Evolutionary conservation across 306 rosid species (phyloP).

Genomic region (Corylus avellana): DNA sequence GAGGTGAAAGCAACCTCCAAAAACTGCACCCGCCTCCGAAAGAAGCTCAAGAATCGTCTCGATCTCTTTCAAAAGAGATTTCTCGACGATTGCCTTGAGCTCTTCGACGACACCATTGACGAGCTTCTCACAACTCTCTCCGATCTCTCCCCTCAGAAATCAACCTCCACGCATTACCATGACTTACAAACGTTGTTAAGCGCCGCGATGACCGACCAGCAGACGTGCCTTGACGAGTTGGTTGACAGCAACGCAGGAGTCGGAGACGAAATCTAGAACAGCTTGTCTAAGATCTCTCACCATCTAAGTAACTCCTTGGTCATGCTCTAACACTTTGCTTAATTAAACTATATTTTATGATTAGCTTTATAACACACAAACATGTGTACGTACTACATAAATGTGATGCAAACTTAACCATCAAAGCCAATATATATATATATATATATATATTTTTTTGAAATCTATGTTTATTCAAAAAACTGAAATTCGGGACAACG

Average conservation of each 20-base stretch:
- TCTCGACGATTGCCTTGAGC: conserved; percentile 69
- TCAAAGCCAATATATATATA: too few relatives aligned
- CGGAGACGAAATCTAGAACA: conserved; percentile 35
- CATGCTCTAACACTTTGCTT: too few relatives aligned
- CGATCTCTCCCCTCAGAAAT: too few relatives aligned
- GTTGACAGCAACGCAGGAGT: conserved; percentile 33
- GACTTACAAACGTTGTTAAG: conserved; percentile 62
- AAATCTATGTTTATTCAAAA: too few relatives aligned
- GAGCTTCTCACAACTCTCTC: conserved; percentile 49
- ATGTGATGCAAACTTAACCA: too few relatives aligned
- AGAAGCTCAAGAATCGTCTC: conserved; percentile 19
- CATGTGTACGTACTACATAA: too few relatives aligned
- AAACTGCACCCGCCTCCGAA: conserved; percentile 43
- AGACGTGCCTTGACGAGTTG: conserved; percentile 85
- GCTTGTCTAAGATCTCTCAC: conserved; percentile 34
- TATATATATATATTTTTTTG: too few relatives aligned
- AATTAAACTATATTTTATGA: too few relatives aligned
- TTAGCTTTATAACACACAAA: too few relatives aligned
- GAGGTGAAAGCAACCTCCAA: conserved; percentile 52
- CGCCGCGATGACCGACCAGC: conserved; percentile 80
- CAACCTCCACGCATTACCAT: conserved; percentile 32
- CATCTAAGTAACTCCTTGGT: conserved; percentile 73
- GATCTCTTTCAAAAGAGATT: conserved; percentile 41
- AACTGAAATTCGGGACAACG: too few relatives aligned
- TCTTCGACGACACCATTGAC: conserved; percentile 48